Evolutionary conservation across 768 basidiomycete genomes (phyloP), one percentile per base, ranked within the genome.

Genomic region (Collybia mongolica): DNA sequence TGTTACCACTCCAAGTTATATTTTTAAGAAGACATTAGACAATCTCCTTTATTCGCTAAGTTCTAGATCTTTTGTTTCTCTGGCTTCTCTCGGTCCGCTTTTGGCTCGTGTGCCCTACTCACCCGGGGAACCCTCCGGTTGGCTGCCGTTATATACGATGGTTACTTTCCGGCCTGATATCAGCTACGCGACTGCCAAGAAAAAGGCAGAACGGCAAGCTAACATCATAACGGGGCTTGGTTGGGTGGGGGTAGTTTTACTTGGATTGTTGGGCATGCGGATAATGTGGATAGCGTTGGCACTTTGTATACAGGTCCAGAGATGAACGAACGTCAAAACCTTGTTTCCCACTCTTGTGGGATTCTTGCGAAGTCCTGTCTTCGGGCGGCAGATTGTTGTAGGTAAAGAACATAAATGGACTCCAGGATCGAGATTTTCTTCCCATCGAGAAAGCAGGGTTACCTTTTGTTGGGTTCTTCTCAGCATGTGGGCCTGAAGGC

Each of bases 101-200:
- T 58, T 84, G 55, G 68, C 79, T 54, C 72, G 65, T 52, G 64
- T 74, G 42, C 76, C 86, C 8, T 91, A 87, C 67, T 80, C 83
- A 29, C 65, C 83, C 52, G 65, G 65, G 52, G 68, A 74, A 53
- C 86, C 86, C 39, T 64, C 66, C 55, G 93, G 91, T 32, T 98
- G 95, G 95, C 79, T 94, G 45, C 90, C 93, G 50, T 76, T 96
- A 44, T 99, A 99, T 69, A 92, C 92, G 28, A 97, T 98, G 95
- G 88, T 97, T 57, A 98, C 96, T 39, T 99, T 99, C 73, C 82
- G 96, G 37, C 92, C 93, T 44, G 96, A 98, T 69, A 83, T 99
- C 60, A 87, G 86, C 65, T 99, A 99, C 64, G 83, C 85, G 49
- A 84, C 83, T 44, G 95, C 87, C 18, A 80, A 81, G 64, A 76